Conservation (phyloP, 78 protist genomes). For the Dictyostelium capitatum region DNA sequence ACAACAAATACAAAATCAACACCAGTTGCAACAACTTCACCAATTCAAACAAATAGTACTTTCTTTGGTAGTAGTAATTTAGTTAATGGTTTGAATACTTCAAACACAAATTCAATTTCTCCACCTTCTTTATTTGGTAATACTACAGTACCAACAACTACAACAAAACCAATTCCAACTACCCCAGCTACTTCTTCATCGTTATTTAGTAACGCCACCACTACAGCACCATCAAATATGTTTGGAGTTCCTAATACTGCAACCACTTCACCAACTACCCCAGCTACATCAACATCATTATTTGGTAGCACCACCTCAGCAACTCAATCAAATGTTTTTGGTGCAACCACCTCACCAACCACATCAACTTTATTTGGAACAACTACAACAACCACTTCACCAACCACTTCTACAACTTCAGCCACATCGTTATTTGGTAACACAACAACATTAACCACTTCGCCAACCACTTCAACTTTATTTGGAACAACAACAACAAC, state of each 20-base stretch:
- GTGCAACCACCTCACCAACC: neutral
- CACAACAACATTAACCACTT: neutral
- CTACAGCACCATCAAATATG: neutral
- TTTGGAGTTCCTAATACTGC: too few species aligned
- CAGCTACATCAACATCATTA: neutral
- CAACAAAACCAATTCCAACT: neutral
- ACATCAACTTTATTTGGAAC: neutral
- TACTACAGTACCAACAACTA: neutral
- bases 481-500: neutral
- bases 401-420: neutral
- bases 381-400: constrained; percentile 9
- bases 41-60: neutral
- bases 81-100: neutral
- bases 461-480: neutral
- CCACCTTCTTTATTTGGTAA: too few species aligned
- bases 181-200: neutral
- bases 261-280: neutral
- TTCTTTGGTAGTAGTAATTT: neutral
- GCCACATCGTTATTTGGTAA: neutral
- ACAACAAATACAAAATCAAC: neutral
- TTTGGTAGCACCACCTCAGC: neutral
- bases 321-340: neutral
- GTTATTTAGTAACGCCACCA: neutral
- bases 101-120: neutral
- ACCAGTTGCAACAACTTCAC: neutral